Evolutionary conservation across 1,284 basidiomycete species (phyloP).

Genomic region (Ceratobasidium theobromae): DNA sequence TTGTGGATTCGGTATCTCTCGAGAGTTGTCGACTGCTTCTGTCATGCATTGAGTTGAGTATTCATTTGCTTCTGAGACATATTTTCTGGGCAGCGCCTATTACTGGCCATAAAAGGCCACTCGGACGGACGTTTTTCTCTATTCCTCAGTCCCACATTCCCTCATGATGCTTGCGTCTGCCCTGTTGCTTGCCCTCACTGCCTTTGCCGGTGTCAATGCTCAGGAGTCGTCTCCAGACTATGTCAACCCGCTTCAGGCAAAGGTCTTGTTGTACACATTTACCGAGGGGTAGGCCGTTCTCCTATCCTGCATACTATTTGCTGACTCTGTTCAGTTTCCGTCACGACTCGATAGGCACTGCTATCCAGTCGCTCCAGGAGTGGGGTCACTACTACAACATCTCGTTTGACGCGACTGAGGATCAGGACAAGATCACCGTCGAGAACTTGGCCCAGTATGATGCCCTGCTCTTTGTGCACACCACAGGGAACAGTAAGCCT

Average conservation of each 20-base stretch:
- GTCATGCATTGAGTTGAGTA: no score
- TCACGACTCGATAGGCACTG: slow-evolving; percentile 71
- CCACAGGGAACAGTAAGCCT: slow-evolving; percentile 44
- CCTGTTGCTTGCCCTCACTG: neutral
- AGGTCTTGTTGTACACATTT: neutral
- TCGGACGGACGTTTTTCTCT: no score
- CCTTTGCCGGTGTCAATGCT: neutral
- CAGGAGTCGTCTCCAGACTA: neutral
- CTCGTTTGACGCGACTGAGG: slow-evolving; percentile 68
- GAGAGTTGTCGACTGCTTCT: no score
- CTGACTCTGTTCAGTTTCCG: neutral
- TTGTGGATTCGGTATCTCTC: no score
- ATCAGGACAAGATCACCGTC: slow-evolving; percentile 59
- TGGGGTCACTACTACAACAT: slow-evolving; percentile 52
- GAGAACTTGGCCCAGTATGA: slow-evolving; percentile 59
- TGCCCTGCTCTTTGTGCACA: slow-evolving; percentile 68
- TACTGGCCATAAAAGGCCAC: no score
- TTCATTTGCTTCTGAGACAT: no score
- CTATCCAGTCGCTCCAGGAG: slow-evolving; percentile 56
- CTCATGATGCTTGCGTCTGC: neutral
- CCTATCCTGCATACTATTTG: neutral
- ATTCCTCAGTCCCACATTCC: no score
- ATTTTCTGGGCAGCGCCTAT: no score
- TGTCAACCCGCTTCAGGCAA: neutral
- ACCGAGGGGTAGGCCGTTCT: neutral